Evolutionary conservation across 2,329 filamentous ascomycete species (phyloP).

Genomic region (Trichoderma sp.): DNA sequence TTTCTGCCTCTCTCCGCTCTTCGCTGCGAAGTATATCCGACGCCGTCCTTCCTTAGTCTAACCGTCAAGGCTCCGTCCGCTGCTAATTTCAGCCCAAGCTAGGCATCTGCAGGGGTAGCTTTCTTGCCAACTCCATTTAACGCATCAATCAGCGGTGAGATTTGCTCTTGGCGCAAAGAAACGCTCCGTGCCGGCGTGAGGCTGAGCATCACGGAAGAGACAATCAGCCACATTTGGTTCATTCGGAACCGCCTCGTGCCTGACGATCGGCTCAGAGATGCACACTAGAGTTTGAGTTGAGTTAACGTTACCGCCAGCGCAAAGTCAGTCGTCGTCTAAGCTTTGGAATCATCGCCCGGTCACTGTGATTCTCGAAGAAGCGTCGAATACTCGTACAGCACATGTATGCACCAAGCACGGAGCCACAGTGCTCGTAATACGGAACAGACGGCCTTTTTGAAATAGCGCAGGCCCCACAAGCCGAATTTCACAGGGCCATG

Average conservation of each 20-base stretch:
- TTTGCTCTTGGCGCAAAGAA: background rate
- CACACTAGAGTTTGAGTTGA: background rate
- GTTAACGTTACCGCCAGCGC: background rate
- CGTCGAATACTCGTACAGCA: background rate
- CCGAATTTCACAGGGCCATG: background rate
- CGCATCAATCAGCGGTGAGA: constrained; percentile 5
- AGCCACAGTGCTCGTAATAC: background rate
- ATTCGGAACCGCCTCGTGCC: background rate
- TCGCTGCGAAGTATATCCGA: background rate
- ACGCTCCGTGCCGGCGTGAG: background rate
- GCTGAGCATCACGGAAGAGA: background rate
- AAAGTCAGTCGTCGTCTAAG: background rate
- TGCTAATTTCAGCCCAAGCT: constrained; percentile 1
- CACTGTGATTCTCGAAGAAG: background rate
- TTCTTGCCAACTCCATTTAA: background rate
- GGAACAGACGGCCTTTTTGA: background rate
- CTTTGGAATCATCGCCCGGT: background rate
- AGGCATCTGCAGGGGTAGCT: constrained; percentile 2
- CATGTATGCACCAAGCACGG: background rate
- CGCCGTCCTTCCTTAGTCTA: background rate
- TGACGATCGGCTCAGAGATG: background rate
- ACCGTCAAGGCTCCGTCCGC: background rate
- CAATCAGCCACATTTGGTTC: background rate
- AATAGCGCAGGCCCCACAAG: background rate
- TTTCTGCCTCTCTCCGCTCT: constrained; percentile 5